Percentiles rank a stretch among this genome's conserved stretches.
phyloP scores from a whole-genome alignment of 768 basidiomycete species.

The Pulveroboletus ravenelii region DNA sequence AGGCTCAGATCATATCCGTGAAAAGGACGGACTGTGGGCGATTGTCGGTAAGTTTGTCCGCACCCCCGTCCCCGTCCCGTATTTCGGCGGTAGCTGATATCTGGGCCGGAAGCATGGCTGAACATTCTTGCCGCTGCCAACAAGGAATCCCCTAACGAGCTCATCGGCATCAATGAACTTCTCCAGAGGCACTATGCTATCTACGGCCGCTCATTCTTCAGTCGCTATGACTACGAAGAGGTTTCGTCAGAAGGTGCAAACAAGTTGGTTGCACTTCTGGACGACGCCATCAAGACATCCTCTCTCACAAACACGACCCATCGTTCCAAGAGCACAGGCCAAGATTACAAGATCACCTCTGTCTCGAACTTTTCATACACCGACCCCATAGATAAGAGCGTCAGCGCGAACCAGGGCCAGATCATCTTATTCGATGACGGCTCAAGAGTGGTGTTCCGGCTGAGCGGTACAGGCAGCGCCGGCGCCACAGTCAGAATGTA shows the following conservation, averaged over 20 bases:
- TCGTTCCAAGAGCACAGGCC: conserved; percentile 59
- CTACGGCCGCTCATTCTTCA: conserved; percentile 98
- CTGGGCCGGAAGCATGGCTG: conserved; percentile 70
- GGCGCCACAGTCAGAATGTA: conserved; percentile 97
- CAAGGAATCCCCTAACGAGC: conserved; percentile 63
- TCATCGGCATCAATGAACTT: conserved; percentile 88
- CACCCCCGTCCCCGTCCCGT: neutral
- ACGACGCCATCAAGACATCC: conserved; percentile 60
- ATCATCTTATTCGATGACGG: conserved; percentile 90
- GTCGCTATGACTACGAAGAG: conserved; percentile 98
- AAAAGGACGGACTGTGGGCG: conserved; percentile 99
- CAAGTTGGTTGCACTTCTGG: conserved; percentile 74
- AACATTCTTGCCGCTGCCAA: conserved; percentile 94
- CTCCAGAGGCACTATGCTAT: conserved; percentile 81
- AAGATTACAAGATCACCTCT: conserved; percentile 71
- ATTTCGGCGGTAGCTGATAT: conserved; percentile 5
- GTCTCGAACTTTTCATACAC: conserved; percentile 92
- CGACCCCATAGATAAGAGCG: conserved; percentile 94
- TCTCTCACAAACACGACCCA: conserved; percentile 68
- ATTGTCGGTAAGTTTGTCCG: conserved; percentile 69
- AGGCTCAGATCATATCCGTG: conserved; percentile 99
- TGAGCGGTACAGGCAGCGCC: conserved; percentile 93
- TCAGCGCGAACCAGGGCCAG: conserved; percentile 94
- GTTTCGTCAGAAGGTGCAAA: conserved; percentile 88
- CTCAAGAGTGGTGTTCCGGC: conserved; percentile 89